These are phyloP conservation scores for Xylaria sp. DNA, from an alignment of 2,329 filamentous ascomycete species.

Conservation along the genomic window DNA sequence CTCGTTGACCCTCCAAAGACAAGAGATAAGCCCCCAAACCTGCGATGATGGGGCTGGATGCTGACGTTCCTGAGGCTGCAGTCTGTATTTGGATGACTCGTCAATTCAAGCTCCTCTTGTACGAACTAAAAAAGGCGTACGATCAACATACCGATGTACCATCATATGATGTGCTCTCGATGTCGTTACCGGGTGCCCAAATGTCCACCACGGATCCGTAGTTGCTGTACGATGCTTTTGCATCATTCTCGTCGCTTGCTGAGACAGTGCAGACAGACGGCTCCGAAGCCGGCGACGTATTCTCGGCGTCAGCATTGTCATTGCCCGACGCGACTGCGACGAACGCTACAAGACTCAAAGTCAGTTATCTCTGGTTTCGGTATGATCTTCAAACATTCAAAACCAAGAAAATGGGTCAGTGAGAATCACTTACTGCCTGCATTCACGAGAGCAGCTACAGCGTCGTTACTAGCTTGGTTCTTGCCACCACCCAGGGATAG, in stretches of 20 bases:
- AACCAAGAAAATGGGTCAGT: background rate
- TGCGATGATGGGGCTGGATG: constrained; percentile 64
- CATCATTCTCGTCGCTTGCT: constrained; percentile 37
- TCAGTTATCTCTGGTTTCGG: background rate
- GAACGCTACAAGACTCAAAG: constrained; percentile 49
- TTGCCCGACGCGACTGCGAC: constrained; percentile 67
- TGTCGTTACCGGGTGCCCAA: constrained; percentile 55
- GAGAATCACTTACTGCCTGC: constrained; percentile 48
- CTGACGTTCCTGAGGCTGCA: constrained; percentile 61
- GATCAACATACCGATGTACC: constrained; percentile 30
- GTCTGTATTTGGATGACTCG: constrained; percentile 31
- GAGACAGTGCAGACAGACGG: constrained; percentile 63
- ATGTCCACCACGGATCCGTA: constrained; percentile 58
- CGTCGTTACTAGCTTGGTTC: constrained; percentile 60
- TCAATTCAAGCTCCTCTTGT: constrained; percentile 1
- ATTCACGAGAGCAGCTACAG: constrained; percentile 57
- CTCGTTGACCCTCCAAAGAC: constrained; percentile 25
- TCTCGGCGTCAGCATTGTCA: constrained; percentile 52
- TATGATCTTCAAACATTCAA: background rate
- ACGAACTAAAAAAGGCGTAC: background rate
- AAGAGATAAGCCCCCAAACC: constrained; percentile 62
- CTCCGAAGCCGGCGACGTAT: constrained; percentile 60
- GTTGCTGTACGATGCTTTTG: constrained; percentile 57
- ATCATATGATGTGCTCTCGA: constrained; percentile 54
- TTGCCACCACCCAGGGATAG: constrained; percentile 63